phyloP scores from a whole-genome alignment of 2,329 filamentous ascomycete species.

The Botrytis medusae region DNA sequence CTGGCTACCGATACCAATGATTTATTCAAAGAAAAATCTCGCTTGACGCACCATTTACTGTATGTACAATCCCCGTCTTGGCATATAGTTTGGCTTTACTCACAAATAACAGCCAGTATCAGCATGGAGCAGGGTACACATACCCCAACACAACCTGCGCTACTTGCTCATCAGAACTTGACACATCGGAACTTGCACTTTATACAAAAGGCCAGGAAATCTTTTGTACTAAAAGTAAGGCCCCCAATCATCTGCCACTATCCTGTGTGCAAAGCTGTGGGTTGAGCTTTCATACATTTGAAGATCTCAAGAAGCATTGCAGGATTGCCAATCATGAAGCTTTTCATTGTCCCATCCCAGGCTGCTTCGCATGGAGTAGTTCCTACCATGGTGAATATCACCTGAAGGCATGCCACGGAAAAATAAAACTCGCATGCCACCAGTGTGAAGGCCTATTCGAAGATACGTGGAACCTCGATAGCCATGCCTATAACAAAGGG shows the following conservation, averaged over 20 bases:
- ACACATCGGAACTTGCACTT: neutral
- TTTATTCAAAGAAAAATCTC: rapidly evolving
- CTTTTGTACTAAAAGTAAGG: neutral
- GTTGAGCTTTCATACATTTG: neutral
- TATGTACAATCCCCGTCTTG: neutral
- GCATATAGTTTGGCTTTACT: neutral
- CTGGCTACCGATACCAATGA: too few relatives aligned
- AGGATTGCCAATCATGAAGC: neutral
- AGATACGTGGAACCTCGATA: rapidly evolving
- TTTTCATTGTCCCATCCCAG: neutral
- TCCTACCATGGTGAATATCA: rapidly evolving
- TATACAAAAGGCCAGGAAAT: neutral
- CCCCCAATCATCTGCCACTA: neutral
- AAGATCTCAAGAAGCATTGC: constrained; percentile 1
- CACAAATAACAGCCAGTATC: neutral
- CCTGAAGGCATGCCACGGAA: rapidly evolving
- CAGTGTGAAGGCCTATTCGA: neutral
- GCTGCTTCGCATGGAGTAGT: rapidly evolving
- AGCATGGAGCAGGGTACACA: rapidly evolving
- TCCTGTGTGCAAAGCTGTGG: neutral
- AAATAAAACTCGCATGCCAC: neutral
- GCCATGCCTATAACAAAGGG: rapidly evolving
- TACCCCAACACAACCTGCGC: neutral
- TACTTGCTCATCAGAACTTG: neutral
- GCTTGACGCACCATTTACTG: neutral